Evolutionary conservation across 140 eudicot species (phyloP), one percentile per base, ranked within the genome.

Genomic region (Stevia rebaudiana): DNA sequence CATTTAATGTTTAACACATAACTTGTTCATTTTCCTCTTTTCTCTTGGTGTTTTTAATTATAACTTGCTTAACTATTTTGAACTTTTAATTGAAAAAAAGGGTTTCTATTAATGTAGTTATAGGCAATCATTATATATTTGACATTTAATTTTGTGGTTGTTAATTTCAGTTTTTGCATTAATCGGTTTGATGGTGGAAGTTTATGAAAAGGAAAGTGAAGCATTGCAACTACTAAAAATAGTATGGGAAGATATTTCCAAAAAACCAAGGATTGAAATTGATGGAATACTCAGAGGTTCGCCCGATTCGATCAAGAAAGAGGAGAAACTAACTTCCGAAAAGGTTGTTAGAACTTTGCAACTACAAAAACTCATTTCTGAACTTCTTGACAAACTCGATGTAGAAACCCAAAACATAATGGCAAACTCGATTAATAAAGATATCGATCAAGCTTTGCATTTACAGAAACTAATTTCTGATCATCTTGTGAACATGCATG

Each of bases 261-360:
- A 67, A 42, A 53, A 24, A 9, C 30, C 43, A 8, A 15, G 11
- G 73, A 15, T 0, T 2, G 42, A 25, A 23, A 67, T 67, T 67
- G 73, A 67, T 51, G n/a, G 3, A 8, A 68, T 52, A 67, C 16
- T 68, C 43, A 31, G 55, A 68, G 73, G 73, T 16, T 16, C 13
- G 1, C 19, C 63, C 23, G 72, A 52, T 52, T 11, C 17, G 10
- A 31, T 17, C 15, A 17, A 31, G 7, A 24, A 58, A 58, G 28
- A 58, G 18, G 37, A 53, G 60, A 53, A 53, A 19, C 18, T 53
- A 25, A 53, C 51, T 58, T 33, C 64, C 6, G 46, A 17, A 58
- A 58, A 35, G 25, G 25, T 31, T 2, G 64, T 55, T 55, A 41
- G 30, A 55, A 8, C 41, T 54, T 3, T 54, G 2, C 61, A 54